Evolutionary conservation across 306 rosid genomes (phyloP).

Genomic region (Notholithocarpus densiflorus): DNA sequence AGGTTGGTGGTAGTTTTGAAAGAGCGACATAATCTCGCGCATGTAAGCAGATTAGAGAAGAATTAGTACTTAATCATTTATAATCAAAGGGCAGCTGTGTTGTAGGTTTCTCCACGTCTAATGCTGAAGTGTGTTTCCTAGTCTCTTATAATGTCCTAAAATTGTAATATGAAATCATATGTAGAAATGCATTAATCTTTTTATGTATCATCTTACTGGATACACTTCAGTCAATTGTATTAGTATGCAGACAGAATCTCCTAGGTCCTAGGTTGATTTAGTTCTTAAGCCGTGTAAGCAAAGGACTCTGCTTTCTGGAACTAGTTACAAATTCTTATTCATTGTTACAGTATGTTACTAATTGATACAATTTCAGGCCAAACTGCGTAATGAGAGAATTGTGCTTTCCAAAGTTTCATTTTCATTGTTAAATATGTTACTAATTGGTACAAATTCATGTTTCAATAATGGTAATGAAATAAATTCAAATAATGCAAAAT

Average conservation of each 20-base stretch:
- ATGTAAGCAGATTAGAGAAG: conserved; percentile 13
- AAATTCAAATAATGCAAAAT: neutral
- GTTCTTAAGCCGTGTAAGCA: neutral
- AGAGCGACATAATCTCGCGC: conserved; percentile 45
- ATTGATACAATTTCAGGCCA: neutral
- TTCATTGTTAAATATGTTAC: neutral
- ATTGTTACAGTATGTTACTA: neutral
- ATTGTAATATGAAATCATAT: conserved; percentile 16
- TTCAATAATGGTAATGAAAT: neutral
- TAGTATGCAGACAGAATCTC: conserved; percentile 3
- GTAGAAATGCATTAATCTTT: conserved; percentile 34
- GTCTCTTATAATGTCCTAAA: conserved; percentile 29
- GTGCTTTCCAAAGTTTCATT: neutral
- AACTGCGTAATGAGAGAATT: neutral
- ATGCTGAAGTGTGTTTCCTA: conserved; percentile 27
- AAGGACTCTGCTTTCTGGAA: neutral
- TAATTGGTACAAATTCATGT: neutral
- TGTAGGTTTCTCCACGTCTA: conserved; percentile 22
- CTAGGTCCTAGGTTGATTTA: neutral
- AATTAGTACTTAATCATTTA: conserved; percentile 16
- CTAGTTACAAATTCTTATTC: neutral
- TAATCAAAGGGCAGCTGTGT: conserved; percentile 14
- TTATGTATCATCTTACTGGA: conserved; percentile 18
- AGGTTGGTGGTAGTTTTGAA: conserved; percentile 67
- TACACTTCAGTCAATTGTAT: conserved; percentile 4